Conservation (phyloP, 2,329 filamentous ascomycete genomes). For the Pseudogymnoascus sp. region DNA sequence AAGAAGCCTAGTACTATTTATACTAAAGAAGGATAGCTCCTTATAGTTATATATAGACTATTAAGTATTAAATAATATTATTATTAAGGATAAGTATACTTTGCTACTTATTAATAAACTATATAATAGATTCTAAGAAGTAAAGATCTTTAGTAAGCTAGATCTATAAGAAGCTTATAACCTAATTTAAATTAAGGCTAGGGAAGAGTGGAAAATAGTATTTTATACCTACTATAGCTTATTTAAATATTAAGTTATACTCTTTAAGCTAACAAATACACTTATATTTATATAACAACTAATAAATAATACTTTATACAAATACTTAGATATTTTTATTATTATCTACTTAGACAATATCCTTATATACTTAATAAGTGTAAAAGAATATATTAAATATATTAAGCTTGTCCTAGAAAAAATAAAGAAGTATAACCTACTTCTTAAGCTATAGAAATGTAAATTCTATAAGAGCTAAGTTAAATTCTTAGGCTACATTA, state of each 20-base stretch:
- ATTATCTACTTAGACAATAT: constrained; percentile 28
- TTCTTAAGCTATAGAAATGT: constrained; percentile 13
- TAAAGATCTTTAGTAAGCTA: constrained; percentile 29
- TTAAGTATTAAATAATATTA: constrained; percentile 29
- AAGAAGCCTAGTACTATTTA: constrained; percentile 27
- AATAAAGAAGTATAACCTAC: neutral
- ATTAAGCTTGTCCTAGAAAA: constrained; percentile 11
- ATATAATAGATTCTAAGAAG: constrained; percentile 20
- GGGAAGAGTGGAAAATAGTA: constrained; percentile 30
- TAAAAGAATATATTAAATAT: constrained; percentile 16
- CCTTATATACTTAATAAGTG: constrained; percentile 24
- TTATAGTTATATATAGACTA: constrained; percentile 32
- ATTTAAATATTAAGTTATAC: constrained; percentile 31
- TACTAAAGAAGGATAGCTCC: constrained; percentile 26
- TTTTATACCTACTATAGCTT: constrained; percentile 29
- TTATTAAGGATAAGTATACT: constrained; percentile 29
- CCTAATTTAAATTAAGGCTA: constrained; percentile 27
- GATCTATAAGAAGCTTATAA: constrained; percentile 29
- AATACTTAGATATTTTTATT: constrained; percentile 5
- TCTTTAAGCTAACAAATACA: constrained; percentile 21
- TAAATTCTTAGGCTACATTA: constrained; percentile 17
- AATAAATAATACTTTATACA: constrained; percentile 23
- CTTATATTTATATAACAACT: constrained; percentile 23
- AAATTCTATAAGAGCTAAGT: constrained; percentile 17
- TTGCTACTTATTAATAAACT: constrained; percentile 30